Evolutionary conservation across 192 early-diverging fungal genomes (phyloP).

Genomic region (Chytriomyces sp.): DNA sequence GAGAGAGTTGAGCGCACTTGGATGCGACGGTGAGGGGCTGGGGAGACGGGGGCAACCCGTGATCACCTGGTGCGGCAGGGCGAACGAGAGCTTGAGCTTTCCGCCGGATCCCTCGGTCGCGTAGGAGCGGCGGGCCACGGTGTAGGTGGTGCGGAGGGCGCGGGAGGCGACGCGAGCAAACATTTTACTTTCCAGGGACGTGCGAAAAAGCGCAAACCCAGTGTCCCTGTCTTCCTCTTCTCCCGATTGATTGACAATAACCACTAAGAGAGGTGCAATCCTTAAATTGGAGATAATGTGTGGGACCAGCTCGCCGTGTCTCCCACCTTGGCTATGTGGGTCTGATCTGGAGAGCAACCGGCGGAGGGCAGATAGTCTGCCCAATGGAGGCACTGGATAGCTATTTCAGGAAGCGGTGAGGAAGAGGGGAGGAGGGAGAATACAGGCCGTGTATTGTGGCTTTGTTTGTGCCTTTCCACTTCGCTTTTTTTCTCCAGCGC

Average conservation of each 20-base stretch:
- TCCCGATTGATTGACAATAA: no score
- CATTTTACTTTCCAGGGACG: no score
- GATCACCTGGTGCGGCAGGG: conserved; percentile 84
- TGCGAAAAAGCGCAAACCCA: no score
- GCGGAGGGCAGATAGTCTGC: neutral
- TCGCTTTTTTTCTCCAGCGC: conserved; percentile 8
- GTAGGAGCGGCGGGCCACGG: conserved; percentile 50
- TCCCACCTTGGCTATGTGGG: no score
- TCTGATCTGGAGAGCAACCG: neutral
- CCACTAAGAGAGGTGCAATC: no score
- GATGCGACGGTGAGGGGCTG: neutral
- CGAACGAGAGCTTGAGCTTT: conserved; percentile 87
- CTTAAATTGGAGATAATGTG: no score
- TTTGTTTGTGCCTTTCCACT: neutral
- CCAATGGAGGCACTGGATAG: neutral
- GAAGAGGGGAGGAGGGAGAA: neutral
- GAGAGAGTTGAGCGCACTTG: neutral
- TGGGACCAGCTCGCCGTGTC: no score
- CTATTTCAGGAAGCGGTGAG: neutral
- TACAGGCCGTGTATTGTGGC: neutral
- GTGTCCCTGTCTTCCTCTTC: no score
- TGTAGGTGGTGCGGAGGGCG: neutral
- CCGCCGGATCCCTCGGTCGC: conserved; percentile 64
- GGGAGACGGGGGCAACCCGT: neutral
- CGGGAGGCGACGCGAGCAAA: conserved; percentile 1